A percentile compares a stretch with the other conserved stretches of the same genome.
Conservation (phyloP, 2,329 filamentous ascomycete genomes). For the Colletotrichum sp. region DNA sequence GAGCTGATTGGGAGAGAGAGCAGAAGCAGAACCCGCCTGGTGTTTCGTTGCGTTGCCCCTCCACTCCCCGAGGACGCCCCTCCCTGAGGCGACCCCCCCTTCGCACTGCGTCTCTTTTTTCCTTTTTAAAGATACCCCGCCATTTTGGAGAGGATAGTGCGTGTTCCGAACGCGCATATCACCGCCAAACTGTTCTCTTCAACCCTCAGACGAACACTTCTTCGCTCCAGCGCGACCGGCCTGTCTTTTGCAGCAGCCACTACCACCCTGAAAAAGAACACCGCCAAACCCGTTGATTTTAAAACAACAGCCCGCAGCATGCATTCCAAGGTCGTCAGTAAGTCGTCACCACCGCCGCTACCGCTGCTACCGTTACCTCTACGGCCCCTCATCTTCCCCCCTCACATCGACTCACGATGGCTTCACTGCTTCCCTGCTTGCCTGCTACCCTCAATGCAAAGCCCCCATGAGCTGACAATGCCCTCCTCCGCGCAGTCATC, state of each 20-base stretch:
- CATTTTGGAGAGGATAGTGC: constrained; percentile 18
- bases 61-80: background rate
- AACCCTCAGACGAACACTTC: constrained; percentile 74
- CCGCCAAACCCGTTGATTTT: constrained; percentile 40
- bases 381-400: background rate
- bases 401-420: background rate
- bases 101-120: constrained; percentile 11
- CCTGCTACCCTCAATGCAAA: background rate
- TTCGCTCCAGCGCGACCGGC: constrained; percentile 73
- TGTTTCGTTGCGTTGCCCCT: constrained; percentile 8
- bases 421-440: background rate
- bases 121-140: constrained; percentile 19
- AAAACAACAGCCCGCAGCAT: constrained; percentile 65
- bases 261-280: constrained; percentile 61
- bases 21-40: background rate
- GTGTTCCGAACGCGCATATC: constrained; percentile 22
- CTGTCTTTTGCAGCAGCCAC: constrained; percentile 76
- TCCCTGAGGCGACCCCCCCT: background rate
- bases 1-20: constrained; percentile 6
- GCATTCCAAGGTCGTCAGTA: constrained; percentile 92
- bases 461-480: background rate
- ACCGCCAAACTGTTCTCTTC: constrained; percentile 87
- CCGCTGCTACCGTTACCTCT: constrained; percentile 17
- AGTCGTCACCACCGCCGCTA: constrained; percentile 41
- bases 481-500: constrained; percentile 57